These are phyloP conservation scores for Pythium angustatum DNA, from an alignment of 352 stramenopile species.

Conservation along the genomic window DNA sequence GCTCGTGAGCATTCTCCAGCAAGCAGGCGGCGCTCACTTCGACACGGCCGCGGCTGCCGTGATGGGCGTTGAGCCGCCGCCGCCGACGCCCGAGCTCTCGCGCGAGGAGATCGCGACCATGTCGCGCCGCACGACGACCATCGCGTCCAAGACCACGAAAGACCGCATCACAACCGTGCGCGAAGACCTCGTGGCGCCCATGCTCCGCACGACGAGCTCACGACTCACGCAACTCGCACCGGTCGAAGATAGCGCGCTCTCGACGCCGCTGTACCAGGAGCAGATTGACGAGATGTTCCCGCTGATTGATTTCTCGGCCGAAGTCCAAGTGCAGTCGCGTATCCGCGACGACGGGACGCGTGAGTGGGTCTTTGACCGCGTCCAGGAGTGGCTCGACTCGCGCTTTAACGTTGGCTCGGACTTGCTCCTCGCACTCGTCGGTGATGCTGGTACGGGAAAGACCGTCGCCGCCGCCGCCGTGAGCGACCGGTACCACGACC, in stretches of 20 bases:
- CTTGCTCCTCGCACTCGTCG: constrained; percentile 63
- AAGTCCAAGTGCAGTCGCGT: constrained; percentile 46
- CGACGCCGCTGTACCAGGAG: constrained; percentile 56
- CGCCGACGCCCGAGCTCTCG: constrained; percentile 37
- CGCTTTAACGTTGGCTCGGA: constrained; percentile 64
- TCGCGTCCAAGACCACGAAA: constrained; percentile 49
- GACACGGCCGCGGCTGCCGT: constrained; percentile 14
- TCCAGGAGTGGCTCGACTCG: constrained; percentile 78
- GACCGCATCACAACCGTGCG: constrained; percentile 52
- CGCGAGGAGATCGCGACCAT: constrained; percentile 44
- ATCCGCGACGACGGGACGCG: constrained; percentile 50
- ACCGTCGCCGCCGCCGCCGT: constrained; percentile 58
- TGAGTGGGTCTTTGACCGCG: constrained; percentile 63
- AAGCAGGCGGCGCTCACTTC: constrained; percentile 26
- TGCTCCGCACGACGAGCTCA: constrained; percentile 35
- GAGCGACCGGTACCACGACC: constrained; percentile 50
- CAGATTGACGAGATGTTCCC: constrained; percentile 87
- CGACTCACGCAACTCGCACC: constrained; percentile 65
- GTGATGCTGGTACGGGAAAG: constrained; percentile 71
- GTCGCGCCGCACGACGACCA: constrained; percentile 46
- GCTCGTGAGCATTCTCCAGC: constrained; percentile 43
- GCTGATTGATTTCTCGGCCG: constrained; percentile 60
- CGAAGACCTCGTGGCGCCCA: constrained; percentile 31
- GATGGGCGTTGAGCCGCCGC: constrained; percentile 17
- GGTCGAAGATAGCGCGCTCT: constrained; percentile 68